Evolutionary conservation across 225 moss, liverwort and hornwort species (phyloP), one percentile per base, ranked within the genome.

Genomic region (Lunularia cruciata): DNA sequence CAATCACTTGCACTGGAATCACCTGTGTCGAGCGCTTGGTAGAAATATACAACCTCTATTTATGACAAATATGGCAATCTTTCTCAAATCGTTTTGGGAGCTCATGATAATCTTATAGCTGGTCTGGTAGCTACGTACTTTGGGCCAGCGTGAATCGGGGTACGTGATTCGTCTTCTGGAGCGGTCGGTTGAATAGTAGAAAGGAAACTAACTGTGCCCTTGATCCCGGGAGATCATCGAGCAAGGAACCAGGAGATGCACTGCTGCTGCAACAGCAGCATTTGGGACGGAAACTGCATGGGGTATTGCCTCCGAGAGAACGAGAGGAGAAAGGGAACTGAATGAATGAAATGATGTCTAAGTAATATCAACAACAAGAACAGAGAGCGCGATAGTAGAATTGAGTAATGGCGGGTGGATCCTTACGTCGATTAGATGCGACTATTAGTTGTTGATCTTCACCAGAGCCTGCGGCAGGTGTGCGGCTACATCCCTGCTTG

Each of bases 401-500:
- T 5, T 2, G 51, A 1, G 54, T 28, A 52, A 25, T 25, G 25
- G 54, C 27, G 6, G 56, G 28, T 52, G 52, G 20, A 34, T 36
- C 16, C 32, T 5, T n/a, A 34, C 18, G 32, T 33, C 58, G 58
- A 59, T 34, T 45, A 30, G 65, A 64, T 45, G 28, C 64, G 64
- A 64, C 40, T 39, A 46, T 47, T 32, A 47, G 66, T 48, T 22
- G 33, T 28, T 19, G 34, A 51, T 20, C 2, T 35, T 36, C 14
- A 22, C 48, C 66, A 32, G 25, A 48, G 19, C 31, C 19, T 65
- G 65, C 47, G 65, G 7, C 36, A n/a, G 48, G 47, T 22, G 47
- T 48, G 46, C 65, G 28, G 26, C 63, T 63, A 45, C 42, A 42
- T 45, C 45, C 43, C 42, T 43, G 64, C 64, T 60, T 60, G 37